phyloP scores from a whole-genome alignment of 306 rosid species.

The Inga laurina region DNA sequence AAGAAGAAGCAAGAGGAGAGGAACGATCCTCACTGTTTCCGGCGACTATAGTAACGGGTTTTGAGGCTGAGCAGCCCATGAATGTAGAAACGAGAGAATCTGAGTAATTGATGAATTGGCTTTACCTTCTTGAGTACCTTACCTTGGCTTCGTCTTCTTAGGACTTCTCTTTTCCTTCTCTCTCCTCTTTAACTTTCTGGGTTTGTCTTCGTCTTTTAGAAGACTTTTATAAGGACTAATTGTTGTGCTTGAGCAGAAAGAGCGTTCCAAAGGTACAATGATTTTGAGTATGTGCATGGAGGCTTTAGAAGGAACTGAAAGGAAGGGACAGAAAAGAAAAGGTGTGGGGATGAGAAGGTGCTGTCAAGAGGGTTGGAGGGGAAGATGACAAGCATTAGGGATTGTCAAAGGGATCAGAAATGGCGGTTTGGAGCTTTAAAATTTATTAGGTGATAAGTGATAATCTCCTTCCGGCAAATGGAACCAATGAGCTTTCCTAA shows the following conservation, averaged over 20 bases:
- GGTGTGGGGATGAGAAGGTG: conserved; percentile 29
- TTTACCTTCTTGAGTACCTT: background rate
- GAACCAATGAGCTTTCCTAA: background rate
- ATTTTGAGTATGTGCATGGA: background rate
- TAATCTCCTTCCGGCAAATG: background rate
- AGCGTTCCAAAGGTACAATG: background rate
- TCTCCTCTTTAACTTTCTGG: background rate
- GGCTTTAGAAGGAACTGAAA: conserved; percentile 6
- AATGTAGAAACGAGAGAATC: background rate
- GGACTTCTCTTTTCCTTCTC: background rate
- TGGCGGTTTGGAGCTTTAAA: background rate
- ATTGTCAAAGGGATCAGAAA: background rate
- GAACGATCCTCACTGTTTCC: conserved; percentile 17
- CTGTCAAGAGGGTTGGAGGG: conserved; percentile 17
- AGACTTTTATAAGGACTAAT: background rate
- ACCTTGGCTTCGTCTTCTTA: background rate
- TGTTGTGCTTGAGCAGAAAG: background rate
- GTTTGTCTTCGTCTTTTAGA: background rate
- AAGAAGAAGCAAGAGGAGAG: conserved; percentile 3
- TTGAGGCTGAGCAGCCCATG: conserved; percentile 71
- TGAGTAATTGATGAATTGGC: background rate
- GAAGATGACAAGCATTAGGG: conserved; percentile 2
- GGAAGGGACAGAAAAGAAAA: background rate
- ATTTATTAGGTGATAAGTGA: background rate
- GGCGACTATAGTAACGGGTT: conserved; percentile 32